These are phyloP conservation scores for Neodidymelliopsis sp. DNA, from an alignment of 2,329 filamentous ascomycete genomes.

Conservation along the genomic window DNA sequence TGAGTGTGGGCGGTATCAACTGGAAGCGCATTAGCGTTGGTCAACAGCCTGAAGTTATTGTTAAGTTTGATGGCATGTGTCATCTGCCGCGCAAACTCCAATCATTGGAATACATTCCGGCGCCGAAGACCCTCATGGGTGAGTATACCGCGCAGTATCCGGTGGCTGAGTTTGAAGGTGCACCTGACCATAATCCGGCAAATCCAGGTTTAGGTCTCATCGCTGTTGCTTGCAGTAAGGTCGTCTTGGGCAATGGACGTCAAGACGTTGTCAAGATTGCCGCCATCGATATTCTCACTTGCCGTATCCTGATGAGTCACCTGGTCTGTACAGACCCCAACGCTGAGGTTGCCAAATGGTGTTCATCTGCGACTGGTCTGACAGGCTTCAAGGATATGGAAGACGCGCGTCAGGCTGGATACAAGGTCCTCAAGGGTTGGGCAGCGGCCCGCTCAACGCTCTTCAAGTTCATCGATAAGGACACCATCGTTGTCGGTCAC, in stretches of 20 bases:
- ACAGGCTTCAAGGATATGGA: slow-evolving; percentile 35
- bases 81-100: slow-evolving; percentile 39
- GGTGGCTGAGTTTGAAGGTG: slow-evolving; percentile 29
- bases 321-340: slow-evolving; percentile 39
- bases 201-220: slow-evolving; percentile 31
- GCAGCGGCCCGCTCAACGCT: slow-evolving; percentile 40
- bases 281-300: slow-evolving; percentile 41
- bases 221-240: slow-evolving; percentile 38
- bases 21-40: slow-evolving; percentile 38
- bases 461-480: slow-evolving; percentile 38
- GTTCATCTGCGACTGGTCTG: slow-evolving; percentile 34
- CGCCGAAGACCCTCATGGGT: slow-evolving; percentile 32
- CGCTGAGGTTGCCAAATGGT: slow-evolving; percentile 35
- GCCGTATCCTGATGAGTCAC: slow-evolving; percentile 42
- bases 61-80: slow-evolving; percentile 35
- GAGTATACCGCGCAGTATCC: slow-evolving; percentile 31
- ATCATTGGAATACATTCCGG: slow-evolving; percentile 33
- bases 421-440: slow-evolving; percentile 46
- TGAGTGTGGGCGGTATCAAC: slow-evolving; percentile 30
- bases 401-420: slow-evolving; percentile 33
- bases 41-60: slow-evolving; percentile 28
- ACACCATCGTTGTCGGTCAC: slow-evolving; percentile 46
- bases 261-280: slow-evolving; percentile 45
- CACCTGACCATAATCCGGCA: slow-evolving; percentile 19
- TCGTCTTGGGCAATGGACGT: slow-evolving; percentile 28